phyloP scores from a whole-genome alignment of 2,329 filamentous ascomycete genomes.

The Cordyceps cicadae region DNA sequence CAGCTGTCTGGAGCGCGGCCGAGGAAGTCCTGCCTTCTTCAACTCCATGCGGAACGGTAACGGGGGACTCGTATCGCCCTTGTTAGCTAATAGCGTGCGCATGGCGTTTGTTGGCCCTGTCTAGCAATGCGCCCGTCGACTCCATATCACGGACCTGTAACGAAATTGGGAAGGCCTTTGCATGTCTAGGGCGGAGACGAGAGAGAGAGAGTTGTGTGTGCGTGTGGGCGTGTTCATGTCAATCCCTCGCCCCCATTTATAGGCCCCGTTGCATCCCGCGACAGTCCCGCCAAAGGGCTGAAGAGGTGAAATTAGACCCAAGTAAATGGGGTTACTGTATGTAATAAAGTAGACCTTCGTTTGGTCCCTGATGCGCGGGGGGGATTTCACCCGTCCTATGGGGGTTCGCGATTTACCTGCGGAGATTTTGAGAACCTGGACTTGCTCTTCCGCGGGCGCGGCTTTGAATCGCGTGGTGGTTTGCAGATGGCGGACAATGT shows the following conservation, averaged over 20 bases:
- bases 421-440: background rate
- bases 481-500: background rate
- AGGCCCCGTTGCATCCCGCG: background rate
- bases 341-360: background rate
- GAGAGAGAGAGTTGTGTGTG: no score
- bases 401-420: background rate
- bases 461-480: background rate
- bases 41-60: no score
- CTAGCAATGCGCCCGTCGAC: background rate
- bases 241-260: background rate
- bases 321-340: background rate
- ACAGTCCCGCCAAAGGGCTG: background rate
- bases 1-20: background rate
- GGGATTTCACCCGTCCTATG: background rate
- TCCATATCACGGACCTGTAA: constrained; percentile 9
- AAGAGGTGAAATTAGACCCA: background rate
- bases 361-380: background rate
- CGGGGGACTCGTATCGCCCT: no score
- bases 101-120: constrained; percentile 4
- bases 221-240: background rate
- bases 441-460: no score
- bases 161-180: constrained; percentile 6
- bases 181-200: background rate
- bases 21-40: background rate
- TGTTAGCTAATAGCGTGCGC: background rate